Evolutionary conservation across 352 stramenopile species (phyloP).

Genomic region (Phytophthora ramorum): DNA sequence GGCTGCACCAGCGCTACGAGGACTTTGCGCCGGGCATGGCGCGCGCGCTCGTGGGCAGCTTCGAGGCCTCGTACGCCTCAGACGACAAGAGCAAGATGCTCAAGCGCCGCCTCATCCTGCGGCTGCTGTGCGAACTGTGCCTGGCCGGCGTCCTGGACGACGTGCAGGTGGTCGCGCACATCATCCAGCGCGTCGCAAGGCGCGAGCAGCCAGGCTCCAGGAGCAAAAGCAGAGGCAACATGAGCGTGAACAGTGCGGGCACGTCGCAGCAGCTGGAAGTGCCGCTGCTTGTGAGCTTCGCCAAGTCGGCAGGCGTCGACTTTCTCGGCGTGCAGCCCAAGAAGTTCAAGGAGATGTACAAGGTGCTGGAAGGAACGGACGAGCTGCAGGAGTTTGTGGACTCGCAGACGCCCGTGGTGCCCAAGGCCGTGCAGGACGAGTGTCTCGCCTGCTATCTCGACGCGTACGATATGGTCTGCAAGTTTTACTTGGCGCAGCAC

Average conservation of each 20-base stretch:
- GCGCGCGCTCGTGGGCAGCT: conserved; percentile 56
- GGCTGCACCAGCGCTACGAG: conserved; percentile 93
- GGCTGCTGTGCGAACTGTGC: conserved; percentile 86
- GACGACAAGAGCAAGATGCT: conserved; percentile 84
- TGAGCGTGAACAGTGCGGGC: conserved; percentile 25
- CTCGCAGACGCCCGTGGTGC: conserved; percentile 59
- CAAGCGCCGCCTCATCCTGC: conserved; percentile 75
- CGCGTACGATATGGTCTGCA: conserved; percentile 89
- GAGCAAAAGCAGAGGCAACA: conserved; percentile 52
- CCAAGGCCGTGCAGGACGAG: conserved; percentile 62
- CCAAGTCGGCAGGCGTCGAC: conserved; percentile 92
- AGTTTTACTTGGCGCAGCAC: conserved; percentile 92
- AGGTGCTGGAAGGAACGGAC: conserved; percentile 33
- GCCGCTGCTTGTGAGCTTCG: conserved; percentile 94
- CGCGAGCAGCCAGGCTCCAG: conserved; percentile 43
- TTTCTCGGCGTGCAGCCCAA: conserved; percentile 78
- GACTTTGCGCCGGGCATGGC: conserved; percentile 84
- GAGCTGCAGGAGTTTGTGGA: conserved; percentile 54
- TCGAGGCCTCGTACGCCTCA: conserved; percentile 60
- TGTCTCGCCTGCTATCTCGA: conserved; percentile 87
- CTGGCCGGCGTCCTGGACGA: conserved; percentile 83
- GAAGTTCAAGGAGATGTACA: conserved; percentile 70
- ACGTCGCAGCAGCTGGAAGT: conserved; percentile 87
- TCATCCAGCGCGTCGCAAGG: conserved; percentile 78
- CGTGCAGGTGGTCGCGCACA: conserved; percentile 75